Base-by-base conservation (phyloP, 2,329 filamentous ascomycete species). In the Madurella fahalii region DNA sequence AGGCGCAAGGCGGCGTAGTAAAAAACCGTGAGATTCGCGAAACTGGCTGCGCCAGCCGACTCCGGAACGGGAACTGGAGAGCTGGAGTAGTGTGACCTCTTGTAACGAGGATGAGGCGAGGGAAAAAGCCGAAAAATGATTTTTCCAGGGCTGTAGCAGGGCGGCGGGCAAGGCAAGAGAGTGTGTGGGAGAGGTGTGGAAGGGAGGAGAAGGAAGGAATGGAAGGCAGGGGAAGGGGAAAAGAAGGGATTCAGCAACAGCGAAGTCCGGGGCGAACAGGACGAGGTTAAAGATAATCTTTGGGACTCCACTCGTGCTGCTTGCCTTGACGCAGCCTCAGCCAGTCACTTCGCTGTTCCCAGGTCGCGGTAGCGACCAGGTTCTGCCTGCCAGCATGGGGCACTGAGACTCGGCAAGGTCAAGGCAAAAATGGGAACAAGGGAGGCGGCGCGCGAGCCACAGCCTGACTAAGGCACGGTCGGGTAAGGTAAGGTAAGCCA, bases 241-340 rank as follows among this genome's bases (percentile, higher is more conserved):
- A 57, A 59, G 57, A 60, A 53, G 57, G 54, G 56, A 51, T 58
- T 50, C 54, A 40, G 34, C 46, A 54, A 57, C 45, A 30, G 41
- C 25, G 52, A 46, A 59, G 50, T 58, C 45, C 52, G 58, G 58
- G 59, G 57, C 58, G 52, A 47, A 47, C 41, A 25, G 54, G 51
- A 51, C 50, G 60, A 61, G 49, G 62, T 64, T 62, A 61, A 65
- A 65, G 61, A 61, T 64, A 60, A 63, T 52, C 54, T 60, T 37
- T 54, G 37, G 56, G 44, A 42, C 52, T 52, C 52, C 58, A 58
- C 57, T 42, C 31, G 25, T 25, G 45, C 45, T 37, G 12, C 8
- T 31, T 34, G 43, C 32, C 31, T 43, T 37, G 11, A 8, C 39
- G 13, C 37, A 50, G 34, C 43, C 31, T 11, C 46, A 25, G 20